phyloP scores from a whole-genome alignment of 805 yeast species.

The Cephaloascus albidus region DNA sequence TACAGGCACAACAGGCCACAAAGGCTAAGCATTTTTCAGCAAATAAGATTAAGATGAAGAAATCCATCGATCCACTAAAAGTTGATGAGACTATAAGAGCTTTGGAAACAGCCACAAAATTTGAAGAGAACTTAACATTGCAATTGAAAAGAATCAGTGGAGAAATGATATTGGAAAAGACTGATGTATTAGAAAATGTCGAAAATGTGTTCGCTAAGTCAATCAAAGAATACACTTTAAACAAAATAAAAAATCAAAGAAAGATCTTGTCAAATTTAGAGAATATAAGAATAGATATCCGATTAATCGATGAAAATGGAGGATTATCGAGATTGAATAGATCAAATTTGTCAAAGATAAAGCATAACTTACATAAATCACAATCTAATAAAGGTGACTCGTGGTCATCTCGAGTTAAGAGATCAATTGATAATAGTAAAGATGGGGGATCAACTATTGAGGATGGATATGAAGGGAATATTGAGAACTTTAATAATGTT shows the following conservation, averaged over 20 bases:
- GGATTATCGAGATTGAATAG: constrained; percentile 81
- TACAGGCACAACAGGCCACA: constrained; percentile 70
- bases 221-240: constrained; percentile 52
- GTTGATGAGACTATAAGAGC: constrained; percentile 84
- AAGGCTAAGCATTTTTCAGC: constrained; percentile 65
- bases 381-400: constrained; percentile 32
- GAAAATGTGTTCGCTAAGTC: constrained; percentile 43
- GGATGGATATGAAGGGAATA: constrained; percentile 4
- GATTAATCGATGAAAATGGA: constrained; percentile 67
- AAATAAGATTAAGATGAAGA: constrained; percentile 56
- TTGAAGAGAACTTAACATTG: constrained; percentile 66
- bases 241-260: constrained; percentile 79
- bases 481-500: constrained; percentile 5
- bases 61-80: constrained; percentile 75
- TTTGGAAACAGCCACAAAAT: constrained; percentile 66
- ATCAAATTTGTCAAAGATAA: constrained; percentile 42
- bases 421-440: constrained; percentile 10
- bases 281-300: constrained; percentile 57
- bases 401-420: constrained; percentile 32
- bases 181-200: constrained; percentile 49
- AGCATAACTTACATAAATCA: constrained; percentile 30
- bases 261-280: constrained; percentile 69
- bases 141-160: constrained; percentile 78
- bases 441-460: constrained; percentile 5
- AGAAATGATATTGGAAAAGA: constrained; percentile 72